These are phyloP conservation scores for Sphagnurus paluster DNA, from an alignment of 1,284 basidiomycete species.

Conservation along the genomic window DNA sequence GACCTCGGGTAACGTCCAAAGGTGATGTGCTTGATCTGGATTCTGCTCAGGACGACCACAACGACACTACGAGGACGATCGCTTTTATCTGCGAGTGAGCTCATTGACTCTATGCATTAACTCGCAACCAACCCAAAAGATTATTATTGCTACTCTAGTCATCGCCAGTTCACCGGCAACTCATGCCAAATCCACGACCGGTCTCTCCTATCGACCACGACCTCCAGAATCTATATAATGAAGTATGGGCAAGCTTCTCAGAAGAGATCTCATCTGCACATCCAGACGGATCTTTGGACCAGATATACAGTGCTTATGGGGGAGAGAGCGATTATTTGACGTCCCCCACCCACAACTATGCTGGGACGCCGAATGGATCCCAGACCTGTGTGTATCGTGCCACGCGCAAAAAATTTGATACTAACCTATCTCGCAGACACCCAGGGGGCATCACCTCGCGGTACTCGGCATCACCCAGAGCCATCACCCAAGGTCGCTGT, in stretches of 20 bases:
- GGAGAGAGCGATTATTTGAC: constrained; percentile 21
- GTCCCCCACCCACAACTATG: constrained; percentile 13
- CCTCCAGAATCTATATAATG: constrained; percentile 67
- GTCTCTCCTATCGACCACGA: constrained; percentile 60
- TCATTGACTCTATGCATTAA: constrained; percentile 3
- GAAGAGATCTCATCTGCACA: constrained; percentile 31
- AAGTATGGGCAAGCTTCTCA: constrained; percentile 66
- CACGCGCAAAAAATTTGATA: neutral
- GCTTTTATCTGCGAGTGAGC: constrained; percentile 2
- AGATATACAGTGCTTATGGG: constrained; percentile 34
- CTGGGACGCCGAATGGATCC: constrained; percentile 17
- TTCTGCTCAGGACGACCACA: constrained; percentile 14
- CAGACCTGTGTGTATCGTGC: constrained; percentile 16
- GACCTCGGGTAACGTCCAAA: constrained; percentile 18
- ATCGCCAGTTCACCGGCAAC: neutral
- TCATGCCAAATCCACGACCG: constrained; percentile 27
- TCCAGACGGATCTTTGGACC: constrained; percentile 32
- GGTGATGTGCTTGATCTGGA: constrained; percentile 16
- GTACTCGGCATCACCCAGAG: constrained; percentile 16
- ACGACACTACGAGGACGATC: constrained; percentile 12
- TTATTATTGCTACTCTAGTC: constrained; percentile 3
- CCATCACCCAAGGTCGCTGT: constrained; percentile 21
- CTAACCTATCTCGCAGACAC: constrained; percentile 16
- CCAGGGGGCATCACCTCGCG: constrained; percentile 14
- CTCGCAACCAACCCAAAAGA: constrained; percentile 1